Percentiles rank a stretch among this genome's conserved stretches.
Conservation (phyloP, 352 stramenopile genomes). For the Globisporangium cystogenes region DNA sequence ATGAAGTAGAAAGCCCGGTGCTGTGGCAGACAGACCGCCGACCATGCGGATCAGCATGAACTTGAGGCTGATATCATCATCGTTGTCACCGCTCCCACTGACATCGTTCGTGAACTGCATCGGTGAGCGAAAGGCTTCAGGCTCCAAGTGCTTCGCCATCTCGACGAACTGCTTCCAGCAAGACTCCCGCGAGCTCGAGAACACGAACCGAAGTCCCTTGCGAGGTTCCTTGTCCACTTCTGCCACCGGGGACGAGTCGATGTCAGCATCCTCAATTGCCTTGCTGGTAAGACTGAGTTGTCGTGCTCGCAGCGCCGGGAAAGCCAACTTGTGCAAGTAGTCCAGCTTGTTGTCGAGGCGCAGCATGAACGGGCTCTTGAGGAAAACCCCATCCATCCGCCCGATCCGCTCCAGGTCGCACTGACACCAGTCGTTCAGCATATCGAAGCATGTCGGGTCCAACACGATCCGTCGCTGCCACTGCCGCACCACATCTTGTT, state of each 20-base stretch:
- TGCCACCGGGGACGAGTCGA: background rate
- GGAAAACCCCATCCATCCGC: conserved; percentile 43
- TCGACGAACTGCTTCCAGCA: conserved; percentile 49
- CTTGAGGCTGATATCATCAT: conserved; percentile 24
- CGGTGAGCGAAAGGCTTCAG: conserved; percentile 37
- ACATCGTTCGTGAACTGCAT: conserved; percentile 32
- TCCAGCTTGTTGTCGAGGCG: conserved; percentile 67
- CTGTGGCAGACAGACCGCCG: conserved; percentile 20
- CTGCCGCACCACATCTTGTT: conserved; percentile 34
- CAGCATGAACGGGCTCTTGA: conserved; percentile 41
- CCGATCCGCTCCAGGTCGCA: conserved; percentile 36
- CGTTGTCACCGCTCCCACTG: conserved; percentile 6
- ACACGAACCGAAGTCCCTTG: conserved; percentile 34
- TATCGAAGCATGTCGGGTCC: conserved; percentile 43
- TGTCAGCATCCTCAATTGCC: background rate
- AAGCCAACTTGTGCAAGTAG: conserved; percentile 34
- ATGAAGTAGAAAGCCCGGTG: conserved; percentile 29
- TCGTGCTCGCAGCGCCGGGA: conserved; percentile 22
- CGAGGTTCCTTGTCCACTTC: conserved; percentile 3
- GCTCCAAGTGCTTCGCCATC: conserved; percentile 28
- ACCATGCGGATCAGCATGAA: conserved; percentile 33
- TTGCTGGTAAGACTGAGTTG: background rate
- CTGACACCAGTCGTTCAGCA: conserved; percentile 71
- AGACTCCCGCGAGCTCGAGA: conserved; percentile 19
- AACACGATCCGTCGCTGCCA: conserved; percentile 38